A percentile compares a stretch with the other conserved stretches of the same genome.
Evolutionary conservation across 331 rosid genomes (phyloP).

Genomic region (Telfairia occidentalis): DNA sequence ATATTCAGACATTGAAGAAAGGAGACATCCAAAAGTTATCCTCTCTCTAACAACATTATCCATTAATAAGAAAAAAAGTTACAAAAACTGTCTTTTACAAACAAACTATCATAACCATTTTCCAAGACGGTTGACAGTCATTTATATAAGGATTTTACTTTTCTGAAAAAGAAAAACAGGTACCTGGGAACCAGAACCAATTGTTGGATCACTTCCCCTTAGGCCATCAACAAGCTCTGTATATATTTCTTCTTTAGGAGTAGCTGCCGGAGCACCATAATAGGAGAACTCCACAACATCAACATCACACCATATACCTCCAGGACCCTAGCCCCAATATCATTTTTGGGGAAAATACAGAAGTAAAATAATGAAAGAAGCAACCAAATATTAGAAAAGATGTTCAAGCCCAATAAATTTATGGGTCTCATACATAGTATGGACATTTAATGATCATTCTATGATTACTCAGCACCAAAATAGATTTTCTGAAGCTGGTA

Average conservation of each 20-base stretch:
- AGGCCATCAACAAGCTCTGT: slow-evolving; percentile 90
- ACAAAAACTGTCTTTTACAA: neutral
- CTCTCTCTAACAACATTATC: neutral
- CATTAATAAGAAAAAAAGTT: neutral
- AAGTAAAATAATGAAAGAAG: neutral
- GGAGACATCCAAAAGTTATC: neutral
- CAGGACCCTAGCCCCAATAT: slow-evolving; percentile 73
- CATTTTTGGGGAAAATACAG: neutral
- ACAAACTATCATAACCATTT: neutral
- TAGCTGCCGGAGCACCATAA: slow-evolving; percentile 88
- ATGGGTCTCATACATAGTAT: neutral
- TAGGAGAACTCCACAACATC: slow-evolving; percentile 98
- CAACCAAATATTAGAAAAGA: slow-evolving; percentile 9
- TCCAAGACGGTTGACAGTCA: neutral
- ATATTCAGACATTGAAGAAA: neutral
- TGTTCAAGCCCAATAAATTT: slow-evolving; percentile 6
- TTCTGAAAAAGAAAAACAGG: slow-evolving; percentile 4
- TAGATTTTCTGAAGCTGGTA: neutral
- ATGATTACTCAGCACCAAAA: neutral
- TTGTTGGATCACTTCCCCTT: slow-evolving; percentile 69
- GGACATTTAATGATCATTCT: neutral
- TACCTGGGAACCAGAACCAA: slow-evolving; percentile 99
- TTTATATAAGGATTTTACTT: neutral
- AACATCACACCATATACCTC: slow-evolving; percentile 99
- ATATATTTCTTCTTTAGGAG: slow-evolving; percentile 86